Conservation (phyloP, 2,329 filamentous ascomycete genomes). For the Sporothrix brasiliensis region DNA sequence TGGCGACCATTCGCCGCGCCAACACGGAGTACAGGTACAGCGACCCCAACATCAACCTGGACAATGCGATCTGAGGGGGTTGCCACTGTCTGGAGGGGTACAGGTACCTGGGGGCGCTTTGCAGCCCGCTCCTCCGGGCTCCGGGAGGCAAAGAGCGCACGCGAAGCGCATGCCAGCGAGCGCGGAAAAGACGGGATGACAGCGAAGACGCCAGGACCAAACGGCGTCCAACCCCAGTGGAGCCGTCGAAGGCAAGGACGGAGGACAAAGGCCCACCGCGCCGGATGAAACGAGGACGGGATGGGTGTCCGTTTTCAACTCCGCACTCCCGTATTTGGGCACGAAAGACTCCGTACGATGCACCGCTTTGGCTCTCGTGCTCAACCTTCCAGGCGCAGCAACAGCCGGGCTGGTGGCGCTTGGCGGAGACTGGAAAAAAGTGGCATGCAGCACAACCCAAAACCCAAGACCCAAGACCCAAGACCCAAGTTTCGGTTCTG, state of each 20-base stretch:
- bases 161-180: not conserved
- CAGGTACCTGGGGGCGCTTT: constrained; percentile 20
- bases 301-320: not conserved
- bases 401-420: constrained; percentile 27
- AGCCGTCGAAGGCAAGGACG: not conserved
- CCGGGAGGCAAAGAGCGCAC: constrained; percentile 13
- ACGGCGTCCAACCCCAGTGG: constrained; percentile 14
- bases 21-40: constrained; percentile 4
- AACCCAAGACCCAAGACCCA: not conserved
- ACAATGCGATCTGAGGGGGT: constrained; percentile 26
- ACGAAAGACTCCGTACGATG: not conserved
- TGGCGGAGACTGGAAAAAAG: constrained; percentile 20
- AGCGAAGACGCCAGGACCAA: not conserved
- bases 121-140: constrained; percentile 19
- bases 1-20: constrained; percentile 4
- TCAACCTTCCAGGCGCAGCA: not conserved
- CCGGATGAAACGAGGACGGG: constrained; percentile 1
- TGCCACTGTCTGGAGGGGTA: constrained; percentile 20
- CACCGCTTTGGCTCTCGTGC: constrained; percentile 3
- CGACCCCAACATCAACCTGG: constrained; percentile 6
- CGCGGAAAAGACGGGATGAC: constrained; percentile 21
- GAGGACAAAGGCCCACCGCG: not conserved
- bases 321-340: not conserved
- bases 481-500: constrained; percentile 18
- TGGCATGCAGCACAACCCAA: constrained; percentile 21